phyloP scores from a whole-genome alignment of 176 grass and related monocot genomes.

The Alloteropsis semialata region DNA sequence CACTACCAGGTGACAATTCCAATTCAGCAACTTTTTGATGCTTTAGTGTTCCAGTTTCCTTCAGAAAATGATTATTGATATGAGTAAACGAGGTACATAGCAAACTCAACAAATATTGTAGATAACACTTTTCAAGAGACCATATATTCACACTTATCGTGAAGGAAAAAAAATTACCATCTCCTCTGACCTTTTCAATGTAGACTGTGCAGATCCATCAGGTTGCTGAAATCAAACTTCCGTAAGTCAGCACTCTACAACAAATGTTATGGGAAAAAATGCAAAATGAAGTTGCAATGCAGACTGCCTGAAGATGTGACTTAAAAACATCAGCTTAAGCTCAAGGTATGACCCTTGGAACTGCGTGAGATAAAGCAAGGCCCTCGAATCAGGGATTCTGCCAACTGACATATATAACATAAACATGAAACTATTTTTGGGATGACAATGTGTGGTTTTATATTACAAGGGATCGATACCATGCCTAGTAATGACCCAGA shows the following conservation, averaged over 20 bases:
- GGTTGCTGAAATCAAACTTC: slow-evolving; percentile 61
- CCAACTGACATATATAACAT: background rate
- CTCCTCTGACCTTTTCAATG: slow-evolving; percentile 42
- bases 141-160: slow-evolving; percentile 1
- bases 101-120: background rate
- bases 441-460: background rate
- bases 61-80: slow-evolving; percentile 17
- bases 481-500: background rate
- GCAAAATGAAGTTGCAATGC: slow-evolving; percentile 9
- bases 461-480: background rate
- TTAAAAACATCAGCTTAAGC: slow-evolving; percentile 1
- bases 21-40: slow-evolving; percentile 22
- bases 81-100: background rate
- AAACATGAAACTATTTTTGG: background rate
- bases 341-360: background rate
- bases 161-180: slow-evolving; percentile 30
- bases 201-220: slow-evolving; percentile 46
- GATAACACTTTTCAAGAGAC: background rate
- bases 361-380: background rate
- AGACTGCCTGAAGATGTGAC: background rate
- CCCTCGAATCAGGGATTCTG: background rate
- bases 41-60: slow-evolving; percentile 31
- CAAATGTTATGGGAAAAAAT: background rate
- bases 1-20: slow-evolving; percentile 21
- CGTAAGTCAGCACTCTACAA: background rate